Conservation (phyloP, 768 basidiomycete species). For the Grammothele lineata region DNA sequence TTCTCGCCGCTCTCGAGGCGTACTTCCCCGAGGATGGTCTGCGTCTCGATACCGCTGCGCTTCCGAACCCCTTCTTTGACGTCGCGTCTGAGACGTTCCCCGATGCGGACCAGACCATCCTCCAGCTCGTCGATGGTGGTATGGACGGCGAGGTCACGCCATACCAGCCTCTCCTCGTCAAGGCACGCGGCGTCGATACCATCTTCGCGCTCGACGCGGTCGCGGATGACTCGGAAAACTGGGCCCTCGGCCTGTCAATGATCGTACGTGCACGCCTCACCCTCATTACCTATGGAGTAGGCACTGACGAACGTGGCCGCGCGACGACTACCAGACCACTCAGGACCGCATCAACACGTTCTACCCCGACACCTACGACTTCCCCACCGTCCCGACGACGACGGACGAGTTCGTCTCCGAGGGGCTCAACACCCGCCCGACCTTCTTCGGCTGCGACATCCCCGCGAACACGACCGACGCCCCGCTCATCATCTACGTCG, state of each 20-base stretch:
- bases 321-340: too few species aligned
- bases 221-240: constrained; percentile 51
- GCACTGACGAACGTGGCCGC: constrained; percentile 46
- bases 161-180: constrained; percentile 65
- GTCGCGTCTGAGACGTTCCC: constrained; percentile 45
- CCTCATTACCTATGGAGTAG: background rate
- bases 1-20: constrained; percentile 38
- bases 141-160: constrained; percentile 71
- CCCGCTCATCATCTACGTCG: constrained; percentile 56
- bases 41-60: constrained; percentile 12
- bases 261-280: constrained; percentile 38
- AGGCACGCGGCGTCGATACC: constrained; percentile 63
- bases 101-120: constrained; percentile 46
- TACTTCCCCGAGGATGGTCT: constrained; percentile 5
- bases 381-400: constrained; percentile 59
- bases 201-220: constrained; percentile 69
- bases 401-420: constrained; percentile 48
- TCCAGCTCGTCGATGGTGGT: constrained; percentile 69
- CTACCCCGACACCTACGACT: constrained; percentile 27
- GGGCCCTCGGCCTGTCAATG: constrained; percentile 41
- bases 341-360: constrained; percentile 36
- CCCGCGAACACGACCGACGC: constrained; percentile 34
- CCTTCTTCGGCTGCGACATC: constrained; percentile 74
- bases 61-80: constrained; percentile 45
- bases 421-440: constrained; percentile 63